phyloP scores from a whole-genome alignment of 2,329 filamentous ascomycete species.

The Epichloe gansuensis region DNA sequence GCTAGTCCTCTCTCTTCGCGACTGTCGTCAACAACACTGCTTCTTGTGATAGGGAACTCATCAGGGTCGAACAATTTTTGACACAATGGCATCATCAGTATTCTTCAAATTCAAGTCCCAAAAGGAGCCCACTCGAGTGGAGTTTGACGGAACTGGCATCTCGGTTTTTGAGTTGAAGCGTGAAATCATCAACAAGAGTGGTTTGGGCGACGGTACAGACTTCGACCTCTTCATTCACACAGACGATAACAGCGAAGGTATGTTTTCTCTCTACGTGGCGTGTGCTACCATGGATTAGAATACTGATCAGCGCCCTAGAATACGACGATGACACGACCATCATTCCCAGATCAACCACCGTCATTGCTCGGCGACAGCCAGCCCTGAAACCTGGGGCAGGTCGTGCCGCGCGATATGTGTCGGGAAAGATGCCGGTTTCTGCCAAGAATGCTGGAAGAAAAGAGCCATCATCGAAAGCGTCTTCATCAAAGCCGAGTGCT shows the following conservation, averaged over 20 bases:
- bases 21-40: slow-evolving; percentile 6
- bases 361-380: slow-evolving; percentile 77
- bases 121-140: slow-evolving; percentile 85
- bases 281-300: background rate
- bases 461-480: slow-evolving; percentile 46
- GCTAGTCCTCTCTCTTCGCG: slow-evolving; percentile 1
- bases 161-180: slow-evolving; percentile 98
- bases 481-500: slow-evolving; percentile 39
- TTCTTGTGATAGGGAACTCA: slow-evolving; percentile 15
- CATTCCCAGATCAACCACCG: slow-evolving; percentile 86
- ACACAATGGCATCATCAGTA: slow-evolving; percentile 82
- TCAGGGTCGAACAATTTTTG: slow-evolving; percentile 11
- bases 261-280: slow-evolving; percentile 18
- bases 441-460: slow-evolving; percentile 68
- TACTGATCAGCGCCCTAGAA: slow-evolving; percentile 41
- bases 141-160: slow-evolving; percentile 94
- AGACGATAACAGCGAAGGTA: slow-evolving; percentile 83
- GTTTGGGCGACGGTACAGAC: slow-evolving; percentile 87
- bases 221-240: slow-evolving; percentile 93
- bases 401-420: slow-evolving; percentile 86
- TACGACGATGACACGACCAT: slow-evolving; percentile 98
- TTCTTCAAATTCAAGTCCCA: slow-evolving; percentile 99
- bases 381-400: slow-evolving; percentile 77
- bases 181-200: slow-evolving; percentile 92
- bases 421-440: slow-evolving; percentile 84